Evolutionary conservation across 306 rosid species (phyloP).

Genomic region (Potentilla sterilis): DNA sequence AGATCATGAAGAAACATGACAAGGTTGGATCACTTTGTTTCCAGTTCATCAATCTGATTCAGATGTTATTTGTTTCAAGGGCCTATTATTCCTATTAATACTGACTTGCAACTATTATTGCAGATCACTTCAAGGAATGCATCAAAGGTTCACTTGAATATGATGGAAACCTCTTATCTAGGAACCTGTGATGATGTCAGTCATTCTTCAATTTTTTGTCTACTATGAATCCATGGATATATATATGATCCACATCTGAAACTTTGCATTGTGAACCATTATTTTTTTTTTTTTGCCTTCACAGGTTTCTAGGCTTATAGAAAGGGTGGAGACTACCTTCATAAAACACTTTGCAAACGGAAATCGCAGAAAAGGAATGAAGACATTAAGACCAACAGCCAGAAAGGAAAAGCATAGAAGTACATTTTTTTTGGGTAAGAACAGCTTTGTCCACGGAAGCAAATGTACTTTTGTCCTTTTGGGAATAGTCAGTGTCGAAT

Average conservation of each 20-base stretch:
- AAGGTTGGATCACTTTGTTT: conserved; percentile 45
- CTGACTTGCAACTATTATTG: neutral
- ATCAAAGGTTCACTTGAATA: conserved; percentile 55
- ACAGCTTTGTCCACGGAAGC: conserved; percentile 1
- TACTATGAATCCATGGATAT: neutral
- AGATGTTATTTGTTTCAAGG: neutral
- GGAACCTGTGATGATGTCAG: conserved; percentile 58
- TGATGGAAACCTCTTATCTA: conserved; percentile 63
- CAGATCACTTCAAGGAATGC: conserved; percentile 60
- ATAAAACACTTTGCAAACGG: conserved; percentile 58
- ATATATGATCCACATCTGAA: neutral
- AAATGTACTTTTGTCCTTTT: neutral
- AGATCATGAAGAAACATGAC: conserved; percentile 87
- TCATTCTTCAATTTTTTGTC: neutral
- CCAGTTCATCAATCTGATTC: conserved; percentile 11
- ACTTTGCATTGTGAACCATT: conserved; percentile 9
- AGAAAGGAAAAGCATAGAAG: conserved; percentile 52
- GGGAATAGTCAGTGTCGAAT: neutral
- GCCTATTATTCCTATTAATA: neutral
- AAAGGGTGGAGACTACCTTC: conserved; percentile 61
- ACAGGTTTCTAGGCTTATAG: conserved; percentile 59
- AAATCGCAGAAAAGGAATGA: conserved; percentile 47
- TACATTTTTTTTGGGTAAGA: conserved; percentile 48
- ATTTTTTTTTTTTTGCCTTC: conserved; percentile 30
- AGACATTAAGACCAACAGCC: conserved; percentile 43